Base-by-base conservation (phyloP, 2,329 filamentous ascomycete species). In the Fusarium duplospermum region DNA sequence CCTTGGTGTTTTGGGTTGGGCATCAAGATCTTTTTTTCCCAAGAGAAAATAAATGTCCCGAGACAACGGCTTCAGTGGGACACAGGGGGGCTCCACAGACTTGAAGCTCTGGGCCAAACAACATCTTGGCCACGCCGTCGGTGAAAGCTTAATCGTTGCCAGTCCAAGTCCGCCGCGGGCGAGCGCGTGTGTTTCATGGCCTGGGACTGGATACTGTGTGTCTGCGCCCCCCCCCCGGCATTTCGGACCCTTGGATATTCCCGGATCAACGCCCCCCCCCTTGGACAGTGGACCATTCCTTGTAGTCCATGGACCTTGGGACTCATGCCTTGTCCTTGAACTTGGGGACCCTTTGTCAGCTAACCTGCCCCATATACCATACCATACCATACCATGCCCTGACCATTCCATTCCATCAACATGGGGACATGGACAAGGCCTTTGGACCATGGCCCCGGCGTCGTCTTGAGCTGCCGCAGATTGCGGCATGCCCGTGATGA, bases 1-100 rank as follows among this genome's bases (percentile, higher is more conserved):
- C 47, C 47, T 29, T n/a, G 24, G 47, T 29, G 16, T 20, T 33
- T 60, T 60, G 31, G 29, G 38, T 70, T 61, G 62, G 71, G 71
- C 71, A 72, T 74, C 71, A 74, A 73, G 68, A 72, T 72, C 35
- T 24, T 57, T 64, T 64, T 33, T 33, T 33, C 31, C 61, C 64
- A 57, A 64, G 38, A n/a, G 29, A 33, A 33, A 33, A 13, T 11
- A 33, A 33, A 56, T 36, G 36, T 57, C 71, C 71, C 67, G 64
- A 72, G 33, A 42, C 29, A 63, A 33, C 38, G 63, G 69, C 63
- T 71, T n/a, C 33, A 42, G 68, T 62, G 63, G 70, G 31, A 72
- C 24, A 59, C 54, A 45, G 16, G 16, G 7, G 40, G 29, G 22
- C 62, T 64, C 52, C 62, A 64, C 45, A 6, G 14, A 8, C 16